Conservation (phyloP, 768 basidiomycete species). For the Lentinula boryana region DNA sequence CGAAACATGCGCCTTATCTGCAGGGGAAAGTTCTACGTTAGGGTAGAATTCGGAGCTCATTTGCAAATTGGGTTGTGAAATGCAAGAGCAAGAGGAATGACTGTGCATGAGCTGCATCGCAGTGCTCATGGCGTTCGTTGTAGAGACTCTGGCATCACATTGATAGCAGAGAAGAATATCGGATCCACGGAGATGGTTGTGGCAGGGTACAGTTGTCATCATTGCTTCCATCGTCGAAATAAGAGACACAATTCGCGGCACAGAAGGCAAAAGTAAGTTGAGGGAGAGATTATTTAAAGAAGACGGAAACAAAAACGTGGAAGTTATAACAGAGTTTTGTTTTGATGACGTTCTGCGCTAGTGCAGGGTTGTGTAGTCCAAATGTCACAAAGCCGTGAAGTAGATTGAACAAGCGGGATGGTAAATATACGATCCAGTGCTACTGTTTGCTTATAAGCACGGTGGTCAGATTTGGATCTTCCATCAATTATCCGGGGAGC, state of each 20-base stretch:
- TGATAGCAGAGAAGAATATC: conserved; percentile 2
- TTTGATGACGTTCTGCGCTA: background rate
- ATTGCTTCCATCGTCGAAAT: background rate
- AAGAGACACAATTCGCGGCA: too few species aligned
- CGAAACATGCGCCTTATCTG: background rate
- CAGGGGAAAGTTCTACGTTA: background rate
- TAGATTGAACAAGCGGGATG: background rate
- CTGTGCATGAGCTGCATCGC: background rate
- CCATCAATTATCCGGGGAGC: background rate
- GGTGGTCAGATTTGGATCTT: background rate
- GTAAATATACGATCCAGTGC: background rate
- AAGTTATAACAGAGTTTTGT: background rate
- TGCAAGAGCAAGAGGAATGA: background rate
- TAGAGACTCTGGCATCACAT: background rate
- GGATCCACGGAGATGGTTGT: background rate
- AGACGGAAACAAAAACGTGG: too few species aligned
- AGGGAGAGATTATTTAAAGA: too few species aligned
- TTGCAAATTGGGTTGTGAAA: background rate
- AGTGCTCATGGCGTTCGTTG: background rate
- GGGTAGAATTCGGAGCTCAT: background rate
- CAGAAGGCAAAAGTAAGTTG: too few species aligned
- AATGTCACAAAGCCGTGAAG: background rate
- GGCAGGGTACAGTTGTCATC: background rate
- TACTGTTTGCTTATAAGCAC: background rate
- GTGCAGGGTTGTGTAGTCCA: background rate